These are phyloP conservation scores for Calonectria naviculata DNA, from an alignment of 2,329 filamentous ascomycete species.

Conservation along the genomic window DNA sequence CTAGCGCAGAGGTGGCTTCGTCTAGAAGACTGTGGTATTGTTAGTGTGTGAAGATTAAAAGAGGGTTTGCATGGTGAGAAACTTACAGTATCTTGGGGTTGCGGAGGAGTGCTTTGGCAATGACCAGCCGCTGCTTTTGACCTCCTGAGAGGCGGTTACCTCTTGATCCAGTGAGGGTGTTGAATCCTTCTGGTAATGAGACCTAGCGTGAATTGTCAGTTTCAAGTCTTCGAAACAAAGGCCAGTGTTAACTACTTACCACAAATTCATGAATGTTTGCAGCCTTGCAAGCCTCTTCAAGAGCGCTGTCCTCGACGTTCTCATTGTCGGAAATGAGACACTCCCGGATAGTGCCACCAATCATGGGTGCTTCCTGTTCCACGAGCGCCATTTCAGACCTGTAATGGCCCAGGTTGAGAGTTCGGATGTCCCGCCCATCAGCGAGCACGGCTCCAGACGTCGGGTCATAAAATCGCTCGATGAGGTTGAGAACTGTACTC, in stretches of 20 bases:
- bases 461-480: not conserved
- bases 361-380: constrained; percentile 4
- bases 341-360: not conserved
- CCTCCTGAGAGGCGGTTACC: constrained; percentile 9
- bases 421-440: not conserved
- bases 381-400: constrained; percentile 9
- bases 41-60: not conserved
- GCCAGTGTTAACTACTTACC: not conserved
- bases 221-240: not conserved
- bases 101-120: constrained; percentile 8
- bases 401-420: not conserved
- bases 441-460: not conserved
- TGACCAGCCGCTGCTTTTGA: constrained; percentile 10
- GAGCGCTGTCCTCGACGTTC: not conserved
- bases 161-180: not conserved
- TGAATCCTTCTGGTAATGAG: constrained; percentile 10
- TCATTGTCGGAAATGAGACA: not conserved
- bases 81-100: constrained; percentile 6
- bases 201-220: not conserved
- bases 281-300: constrained; percentile 2
- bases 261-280: constrained; percentile 11
- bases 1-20: constrained; percentile 9
- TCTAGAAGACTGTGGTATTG: not conserved
- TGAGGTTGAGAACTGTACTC: not conserved
- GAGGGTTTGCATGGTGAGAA: not conserved